Evolutionary conservation across 2,329 filamentous ascomycete genomes (phyloP), one percentile per base, ranked within the genome.

Genomic region (Diaporthe sp.): DNA sequence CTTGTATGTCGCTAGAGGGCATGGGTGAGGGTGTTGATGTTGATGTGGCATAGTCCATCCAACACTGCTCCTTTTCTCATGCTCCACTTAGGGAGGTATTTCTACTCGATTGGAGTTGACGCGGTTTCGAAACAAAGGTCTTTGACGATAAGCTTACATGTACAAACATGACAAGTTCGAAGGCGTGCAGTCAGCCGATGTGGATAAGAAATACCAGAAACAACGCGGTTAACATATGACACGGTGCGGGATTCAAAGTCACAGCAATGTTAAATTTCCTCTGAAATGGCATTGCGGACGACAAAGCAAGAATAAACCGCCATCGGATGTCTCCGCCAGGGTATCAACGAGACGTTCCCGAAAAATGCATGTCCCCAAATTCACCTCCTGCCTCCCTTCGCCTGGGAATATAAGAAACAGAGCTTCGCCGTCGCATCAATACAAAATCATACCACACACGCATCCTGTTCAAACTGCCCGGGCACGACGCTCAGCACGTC

Each of bases 401-500:
- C 25, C 8, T 45, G 6, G 1, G n/a, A n/a, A n/a, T n/a, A n/a
- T n/a, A n/a, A n/a, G n/a, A 30, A 30, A 13, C 4, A 33, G 10
- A 12, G 8, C 1, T 28, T 19, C 25, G 30, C 3, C 15, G 10
- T 15, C 17, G 25, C 10, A 2, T 8, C 3, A 15, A 28, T 45
- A 45, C 6, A 45, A 0, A 4, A 33, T 30, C 3, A 30, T 35
- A 33, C 8, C 12, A 12, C 8, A 7, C 19, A 12, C 17, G 17
- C n/a, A n/a, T 15, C 25, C 2, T 17, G 2, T 67, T 67, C 61
- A 67, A 52, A 22, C 22, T 35, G 61, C 45, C 19, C 61, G n/a
- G 30, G 61, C 30, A 35, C 61, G 61, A 19, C 61, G 45, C 28
- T 67, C 61, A 28, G 61, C 61, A 25, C 61, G 61, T 19, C 61